These are phyloP conservation scores for Dactylellina drechsleri DNA, from an alignment of 2,329 filamentous ascomycete species.

Conservation along the genomic window DNA sequence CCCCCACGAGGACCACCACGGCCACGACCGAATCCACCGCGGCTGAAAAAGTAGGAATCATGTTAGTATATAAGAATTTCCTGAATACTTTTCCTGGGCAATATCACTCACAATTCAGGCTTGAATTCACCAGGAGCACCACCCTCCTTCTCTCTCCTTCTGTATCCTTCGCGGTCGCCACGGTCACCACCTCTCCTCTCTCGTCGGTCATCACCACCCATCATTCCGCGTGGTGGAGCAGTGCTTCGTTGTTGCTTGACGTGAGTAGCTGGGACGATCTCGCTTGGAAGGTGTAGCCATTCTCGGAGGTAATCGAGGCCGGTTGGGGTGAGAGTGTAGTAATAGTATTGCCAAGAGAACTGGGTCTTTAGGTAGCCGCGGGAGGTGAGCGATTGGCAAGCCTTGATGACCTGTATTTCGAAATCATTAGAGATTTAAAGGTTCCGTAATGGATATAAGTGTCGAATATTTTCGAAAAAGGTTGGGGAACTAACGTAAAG, in stretches of 20 bases:
- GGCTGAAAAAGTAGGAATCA: constrained; percentile 65
- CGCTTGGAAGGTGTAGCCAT: constrained; percentile 99
- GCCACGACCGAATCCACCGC: constrained; percentile 89
- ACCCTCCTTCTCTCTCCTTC: constrained; percentile 90
- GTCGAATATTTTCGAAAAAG: background rate
- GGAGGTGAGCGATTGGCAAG: constrained; percentile 95
- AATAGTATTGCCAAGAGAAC: constrained; percentile 99
- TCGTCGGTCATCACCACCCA: constrained; percentile 78
- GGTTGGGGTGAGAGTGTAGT: constrained; percentile 99
- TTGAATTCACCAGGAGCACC: constrained; percentile 91
- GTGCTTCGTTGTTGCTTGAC: constrained; percentile 99
- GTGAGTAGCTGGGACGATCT: constrained; percentile 99
- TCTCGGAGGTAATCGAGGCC: constrained; percentile 99
- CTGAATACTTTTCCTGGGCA: background rate
- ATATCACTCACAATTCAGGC: constrained; percentile 78
- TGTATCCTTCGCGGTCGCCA: constrained; percentile 88
- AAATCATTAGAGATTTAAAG: constrained; percentile 35
- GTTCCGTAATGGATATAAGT: constrained; percentile 14
- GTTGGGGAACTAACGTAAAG: constrained; percentile 73
- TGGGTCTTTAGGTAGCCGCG: constrained; percentile 99
- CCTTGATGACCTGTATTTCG: constrained; percentile 81
- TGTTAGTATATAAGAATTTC: constrained; percentile 58
- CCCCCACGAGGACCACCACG: constrained; percentile 73
- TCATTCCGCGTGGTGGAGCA: constrained; percentile 97
- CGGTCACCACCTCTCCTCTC: constrained; percentile 72